phyloP scores from a whole-genome alignment of 352 stramenopile species.

The Achlya hypogyna region DNA sequence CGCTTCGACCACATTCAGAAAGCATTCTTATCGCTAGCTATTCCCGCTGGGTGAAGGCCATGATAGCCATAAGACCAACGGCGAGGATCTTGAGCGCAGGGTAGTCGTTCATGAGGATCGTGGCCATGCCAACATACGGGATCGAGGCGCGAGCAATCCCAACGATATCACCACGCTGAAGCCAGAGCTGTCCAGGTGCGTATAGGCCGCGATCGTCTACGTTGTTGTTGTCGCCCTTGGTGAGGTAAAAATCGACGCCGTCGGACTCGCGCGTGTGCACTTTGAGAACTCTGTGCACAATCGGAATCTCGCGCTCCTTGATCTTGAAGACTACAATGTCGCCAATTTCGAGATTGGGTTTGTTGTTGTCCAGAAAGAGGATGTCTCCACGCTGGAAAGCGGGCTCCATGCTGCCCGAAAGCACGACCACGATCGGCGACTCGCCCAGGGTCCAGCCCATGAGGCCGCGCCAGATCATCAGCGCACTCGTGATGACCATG shows the following conservation, averaged over 20 bases:
- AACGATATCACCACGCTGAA: conserved; percentile 97
- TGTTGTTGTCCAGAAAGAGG: conserved; percentile 96
- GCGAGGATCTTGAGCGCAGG: conserved; percentile 91
- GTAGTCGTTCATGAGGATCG: conserved; percentile 99
- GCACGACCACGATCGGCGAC: conserved; percentile 97
- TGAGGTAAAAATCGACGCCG: conserved; percentile 92
- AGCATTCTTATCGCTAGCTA: too few species aligned
- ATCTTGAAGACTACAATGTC: conserved; percentile 96
- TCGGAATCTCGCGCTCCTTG: conserved; percentile 97
- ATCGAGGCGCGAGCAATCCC: conserved; percentile 93
- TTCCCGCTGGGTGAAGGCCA: conserved; percentile 77
- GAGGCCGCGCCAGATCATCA: conserved; percentile 99
- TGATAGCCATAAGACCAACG: conserved; percentile 65
- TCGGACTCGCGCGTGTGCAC: conserved; percentile 87
- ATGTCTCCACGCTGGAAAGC: conserved; percentile 99
- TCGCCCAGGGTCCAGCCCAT: conserved; percentile 97
- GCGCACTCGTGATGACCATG: conserved; percentile 97
- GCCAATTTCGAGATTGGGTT: conserved; percentile 68
- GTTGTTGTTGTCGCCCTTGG: conserved; percentile 99
- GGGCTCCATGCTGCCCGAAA: conserved; percentile 97
- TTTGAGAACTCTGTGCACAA: conserved; percentile 98
- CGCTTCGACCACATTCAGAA: too few species aligned
- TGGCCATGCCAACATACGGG: conserved; percentile 98
- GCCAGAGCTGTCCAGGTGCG: conserved; percentile 95
- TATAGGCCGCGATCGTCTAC: conserved; percentile 97